phyloP scores from a whole-genome alignment of 2,329 filamentous ascomycete species.

The Aspergillus quadricinctus region DNA sequence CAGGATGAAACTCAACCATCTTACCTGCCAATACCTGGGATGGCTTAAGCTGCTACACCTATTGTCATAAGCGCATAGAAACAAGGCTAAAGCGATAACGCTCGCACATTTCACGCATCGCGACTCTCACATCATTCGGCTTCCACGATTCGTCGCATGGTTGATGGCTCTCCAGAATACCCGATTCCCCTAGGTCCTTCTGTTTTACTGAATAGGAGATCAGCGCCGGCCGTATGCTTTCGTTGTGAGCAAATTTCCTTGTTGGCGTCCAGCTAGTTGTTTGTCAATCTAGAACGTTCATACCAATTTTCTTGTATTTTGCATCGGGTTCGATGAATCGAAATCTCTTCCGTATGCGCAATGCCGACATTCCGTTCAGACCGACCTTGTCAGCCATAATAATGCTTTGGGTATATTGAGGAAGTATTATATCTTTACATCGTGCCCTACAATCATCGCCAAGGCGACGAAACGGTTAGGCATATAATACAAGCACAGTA shows the following conservation, averaged over 20 bases:
- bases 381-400: not conserved
- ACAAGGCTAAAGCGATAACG: conserved; percentile 7
- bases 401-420: not conserved
- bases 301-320: not conserved
- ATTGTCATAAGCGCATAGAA: conserved; percentile 16
- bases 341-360: not conserved
- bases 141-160: not conserved
- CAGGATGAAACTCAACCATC: not conserved
- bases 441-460: not conserved
- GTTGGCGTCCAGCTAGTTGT: not conserved
- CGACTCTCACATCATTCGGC: not conserved
- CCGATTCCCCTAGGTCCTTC: not conserved
- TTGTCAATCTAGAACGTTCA: not conserved
- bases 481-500: not conserved
- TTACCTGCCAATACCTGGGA: not conserved
- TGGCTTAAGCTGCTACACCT: conserved; percentile 12
- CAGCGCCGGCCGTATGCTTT: not conserved
- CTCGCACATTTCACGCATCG: conserved; percentile 9
- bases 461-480: not conserved
- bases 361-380: not conserved
- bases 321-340: not conserved
- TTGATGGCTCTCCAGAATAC: conserved; percentile 1
- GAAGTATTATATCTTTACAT: not conserved
- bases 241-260: not conserved
- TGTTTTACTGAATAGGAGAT: not conserved